phyloP scores from a whole-genome alignment of 2,329 filamentous ascomycete species.

The Claviceps capensis region DNA sequence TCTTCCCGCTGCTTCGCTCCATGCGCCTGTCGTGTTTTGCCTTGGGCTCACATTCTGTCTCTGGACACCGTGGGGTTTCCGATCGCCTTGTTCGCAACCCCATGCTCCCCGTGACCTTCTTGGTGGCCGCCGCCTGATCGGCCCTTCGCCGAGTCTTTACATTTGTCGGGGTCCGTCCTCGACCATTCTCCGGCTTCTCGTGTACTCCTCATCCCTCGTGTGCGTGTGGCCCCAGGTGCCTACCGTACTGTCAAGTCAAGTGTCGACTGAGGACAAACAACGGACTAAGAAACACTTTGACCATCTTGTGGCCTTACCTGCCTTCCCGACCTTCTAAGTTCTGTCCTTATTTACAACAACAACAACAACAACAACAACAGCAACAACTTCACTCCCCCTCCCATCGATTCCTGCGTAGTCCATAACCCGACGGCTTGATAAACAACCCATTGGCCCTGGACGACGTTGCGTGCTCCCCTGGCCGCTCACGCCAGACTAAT shows the following conservation, averaged over 20 bases:
- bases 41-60: neutral
- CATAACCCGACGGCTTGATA: neutral
- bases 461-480: conserved; percentile 1
- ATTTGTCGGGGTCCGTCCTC: neutral
- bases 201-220: neutral
- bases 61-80: neutral
- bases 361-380: too few relatives aligned
- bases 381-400: neutral
- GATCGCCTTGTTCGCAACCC: neutral
- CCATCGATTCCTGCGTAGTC: neutral
- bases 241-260: too few relatives aligned
- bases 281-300: neutral
- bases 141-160: neutral
- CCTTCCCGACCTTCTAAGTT: neutral
- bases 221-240: neutral
- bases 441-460: neutral
- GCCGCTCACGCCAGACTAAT: conserved; percentile 1
- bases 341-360: neutral
- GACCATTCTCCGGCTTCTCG: neutral
- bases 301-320: neutral
- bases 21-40: neutral
- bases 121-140: neutral
- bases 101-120: neutral
- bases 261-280: neutral
- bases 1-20: neutral